phyloP scores from a whole-genome alignment of 116 monocot species.

The Phalaenopsis hybrid region DNA sequence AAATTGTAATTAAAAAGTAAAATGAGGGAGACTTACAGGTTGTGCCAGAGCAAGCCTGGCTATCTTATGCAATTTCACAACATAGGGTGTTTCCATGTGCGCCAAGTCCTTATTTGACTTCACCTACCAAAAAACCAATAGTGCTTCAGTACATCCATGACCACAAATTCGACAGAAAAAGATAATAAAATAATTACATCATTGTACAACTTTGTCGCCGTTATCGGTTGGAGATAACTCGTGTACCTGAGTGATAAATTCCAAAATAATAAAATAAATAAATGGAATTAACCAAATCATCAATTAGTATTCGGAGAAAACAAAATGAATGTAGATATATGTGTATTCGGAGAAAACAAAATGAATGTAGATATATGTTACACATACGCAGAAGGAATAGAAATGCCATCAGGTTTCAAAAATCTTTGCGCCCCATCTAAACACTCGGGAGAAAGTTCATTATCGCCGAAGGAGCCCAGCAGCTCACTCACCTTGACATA shows the following conservation, averaged over 20 bases:
- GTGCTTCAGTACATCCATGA: background rate
- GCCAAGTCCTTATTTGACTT: conserved; percentile 75
- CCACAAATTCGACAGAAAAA: background rate
- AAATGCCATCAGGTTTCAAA: conserved; percentile 94
- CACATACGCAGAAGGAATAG: conserved; percentile 87
- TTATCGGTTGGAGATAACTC: conserved; percentile 89
- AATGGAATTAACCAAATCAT: background rate
- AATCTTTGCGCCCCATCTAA: conserved; percentile 94
- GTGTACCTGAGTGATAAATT: conserved; percentile 51
- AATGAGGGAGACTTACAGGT: conserved; percentile 38
- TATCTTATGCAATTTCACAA: conserved; percentile 87
- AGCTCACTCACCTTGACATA: conserved; percentile 79
- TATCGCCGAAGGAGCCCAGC: conserved; percentile 95
- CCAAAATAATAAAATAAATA: background rate
- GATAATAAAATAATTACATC: conserved; percentile 55
- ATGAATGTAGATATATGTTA: background rate
- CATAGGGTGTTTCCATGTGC: conserved; percentile 98
- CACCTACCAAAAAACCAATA: conserved; percentile 40
- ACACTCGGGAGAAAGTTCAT: conserved; percentile 97
- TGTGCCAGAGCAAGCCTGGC: conserved; percentile 81
- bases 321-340: background rate
- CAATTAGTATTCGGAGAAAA: conserved; percentile 4
- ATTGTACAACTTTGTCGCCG: conserved; percentile 85
- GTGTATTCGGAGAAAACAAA: conserved; percentile 4
- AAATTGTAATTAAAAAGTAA: background rate